A percentile compares a stretch with the other conserved stretches of the same genome.
These are phyloP conservation scores for Naumovozyma castellii DNA, from an alignment of 805 yeast genomes.

Conservation along the genomic window DNA sequence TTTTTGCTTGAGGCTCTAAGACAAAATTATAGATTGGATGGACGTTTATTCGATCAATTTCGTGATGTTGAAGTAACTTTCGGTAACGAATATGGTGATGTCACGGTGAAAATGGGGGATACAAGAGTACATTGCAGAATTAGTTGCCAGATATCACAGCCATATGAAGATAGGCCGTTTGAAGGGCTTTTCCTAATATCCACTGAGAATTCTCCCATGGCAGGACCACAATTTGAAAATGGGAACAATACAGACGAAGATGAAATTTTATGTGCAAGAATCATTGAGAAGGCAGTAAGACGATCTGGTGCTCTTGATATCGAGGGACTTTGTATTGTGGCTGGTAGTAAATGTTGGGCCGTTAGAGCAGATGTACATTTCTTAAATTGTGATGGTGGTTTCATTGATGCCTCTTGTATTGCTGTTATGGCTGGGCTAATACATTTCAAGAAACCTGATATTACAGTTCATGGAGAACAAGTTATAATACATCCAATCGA, in stretches of 20 bases:
- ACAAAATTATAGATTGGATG: conserved; percentile 56
- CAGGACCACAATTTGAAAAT: conserved; percentile 74
- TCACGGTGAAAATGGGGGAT: conserved; percentile 65
- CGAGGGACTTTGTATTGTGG: conserved; percentile 81
- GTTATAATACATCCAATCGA: conserved; percentile 58
- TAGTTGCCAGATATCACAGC: conserved; percentile 65
- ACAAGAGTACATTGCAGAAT: conserved; percentile 47
- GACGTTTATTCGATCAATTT: conserved; percentile 54
- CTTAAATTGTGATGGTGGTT: conserved; percentile 84
- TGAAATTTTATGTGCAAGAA: conserved; percentile 69
- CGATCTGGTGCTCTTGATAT: conserved; percentile 86
- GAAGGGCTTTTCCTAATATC: conserved; percentile 82
- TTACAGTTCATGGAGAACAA: conserved; percentile 57
- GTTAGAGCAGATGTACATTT: conserved; percentile 85
- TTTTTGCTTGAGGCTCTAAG: conserved; percentile 58
- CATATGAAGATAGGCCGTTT: conserved; percentile 85
- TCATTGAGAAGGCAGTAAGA: conserved; percentile 85
- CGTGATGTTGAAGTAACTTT: conserved; percentile 57
- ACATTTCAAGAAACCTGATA: conserved; percentile 79
- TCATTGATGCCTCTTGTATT: conserved; percentile 81
- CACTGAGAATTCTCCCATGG: conserved; percentile 85
- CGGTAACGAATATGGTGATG: conserved; percentile 71
- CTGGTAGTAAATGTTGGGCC: conserved; percentile 88
- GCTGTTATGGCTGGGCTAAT: conserved; percentile 81
- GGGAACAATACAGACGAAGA: conserved; percentile 61